Evolutionary conservation across 1,139 yeast species (phyloP).

Genomic region (Spathaspora sp.): DNA sequence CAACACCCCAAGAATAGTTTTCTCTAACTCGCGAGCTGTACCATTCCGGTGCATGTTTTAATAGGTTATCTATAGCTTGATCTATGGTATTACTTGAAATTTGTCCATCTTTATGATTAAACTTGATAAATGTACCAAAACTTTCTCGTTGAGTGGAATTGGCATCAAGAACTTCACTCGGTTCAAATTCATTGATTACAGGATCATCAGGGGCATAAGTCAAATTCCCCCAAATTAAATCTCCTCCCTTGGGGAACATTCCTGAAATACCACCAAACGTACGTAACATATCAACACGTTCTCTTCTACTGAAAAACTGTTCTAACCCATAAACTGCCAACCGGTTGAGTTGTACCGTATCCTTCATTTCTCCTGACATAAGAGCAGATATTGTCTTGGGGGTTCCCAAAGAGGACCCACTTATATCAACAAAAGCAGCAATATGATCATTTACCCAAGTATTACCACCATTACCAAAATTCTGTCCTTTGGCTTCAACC

Average conservation of each 20-base stretch:
- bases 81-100: conserved; percentile 57
- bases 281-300: conserved; percentile 80
- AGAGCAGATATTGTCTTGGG: conserved; percentile 92
- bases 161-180: conserved; percentile 18
- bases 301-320: conserved; percentile 85
- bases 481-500: conserved; percentile 85
- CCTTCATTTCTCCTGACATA: conserved; percentile 96
- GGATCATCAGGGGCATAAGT: conserved; percentile 63
- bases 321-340: conserved; percentile 93
- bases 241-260: conserved; percentile 96
- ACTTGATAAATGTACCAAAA: conserved; percentile 77
- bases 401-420: conserved; percentile 88
- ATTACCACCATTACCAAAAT: conserved; percentile 84
- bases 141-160: conserved; percentile 39
- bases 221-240: conserved; percentile 78
- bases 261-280: conserved; percentile 93
- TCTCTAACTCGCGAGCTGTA: conserved; percentile 60
- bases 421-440: conserved; percentile 77
- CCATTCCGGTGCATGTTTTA: conserved; percentile 74
- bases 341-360: conserved; percentile 90
- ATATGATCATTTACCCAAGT: conserved; percentile 84
- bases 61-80: conserved; percentile 64
- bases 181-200: conserved; percentile 20
- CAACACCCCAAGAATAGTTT: conserved; percentile 79
- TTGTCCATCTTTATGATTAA: conserved; percentile 34